These are phyloP conservation scores for Paraphoma chrysanthemicola DNA, from an alignment of 2,329 filamentous ascomycete species.

Conservation along the genomic window DNA sequence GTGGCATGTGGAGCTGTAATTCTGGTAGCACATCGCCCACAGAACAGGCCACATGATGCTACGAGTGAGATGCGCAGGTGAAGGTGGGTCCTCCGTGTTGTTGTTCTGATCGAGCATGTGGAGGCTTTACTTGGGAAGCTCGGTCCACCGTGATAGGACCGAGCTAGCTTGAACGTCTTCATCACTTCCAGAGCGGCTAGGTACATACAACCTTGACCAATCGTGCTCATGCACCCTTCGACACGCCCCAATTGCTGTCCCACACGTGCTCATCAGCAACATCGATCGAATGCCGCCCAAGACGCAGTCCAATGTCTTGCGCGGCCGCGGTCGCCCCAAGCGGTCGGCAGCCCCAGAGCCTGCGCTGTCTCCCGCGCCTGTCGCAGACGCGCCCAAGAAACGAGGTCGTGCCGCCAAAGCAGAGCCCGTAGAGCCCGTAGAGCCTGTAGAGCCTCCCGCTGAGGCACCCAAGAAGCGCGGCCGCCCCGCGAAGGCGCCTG, in stretches of 20 bases:
- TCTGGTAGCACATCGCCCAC: background rate
- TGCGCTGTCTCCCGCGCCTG: constrained; percentile 1
- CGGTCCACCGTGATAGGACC: too few species aligned
- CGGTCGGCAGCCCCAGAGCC: constrained; percentile 8
- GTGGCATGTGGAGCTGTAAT: background rate
- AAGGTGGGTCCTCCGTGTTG: too few species aligned
- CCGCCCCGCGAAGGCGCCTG: constrained; percentile 20
- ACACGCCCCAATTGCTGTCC: background rate
- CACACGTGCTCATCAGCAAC: background rate
- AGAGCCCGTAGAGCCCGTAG: background rate
- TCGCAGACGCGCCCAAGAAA: constrained; percentile 15
- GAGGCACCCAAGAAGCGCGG: constrained; percentile 30
- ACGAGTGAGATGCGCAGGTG: background rate
- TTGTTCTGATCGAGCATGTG: too few species aligned
- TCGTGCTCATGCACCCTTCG: background rate
- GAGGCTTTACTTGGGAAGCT: too few species aligned
- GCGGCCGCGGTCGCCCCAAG: constrained; percentile 21
- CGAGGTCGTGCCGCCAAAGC: constrained; percentile 25
- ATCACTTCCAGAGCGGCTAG: background rate
- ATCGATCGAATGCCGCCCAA: constrained; percentile 22
- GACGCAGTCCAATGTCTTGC: constrained; percentile 5
- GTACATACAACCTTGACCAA: background rate
- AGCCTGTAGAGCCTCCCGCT: background rate
- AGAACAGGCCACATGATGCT: background rate
- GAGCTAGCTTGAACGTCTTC: too few species aligned